Conservation (phyloP, 306 rosid genomes). For the Biancaea sappan region DNA sequence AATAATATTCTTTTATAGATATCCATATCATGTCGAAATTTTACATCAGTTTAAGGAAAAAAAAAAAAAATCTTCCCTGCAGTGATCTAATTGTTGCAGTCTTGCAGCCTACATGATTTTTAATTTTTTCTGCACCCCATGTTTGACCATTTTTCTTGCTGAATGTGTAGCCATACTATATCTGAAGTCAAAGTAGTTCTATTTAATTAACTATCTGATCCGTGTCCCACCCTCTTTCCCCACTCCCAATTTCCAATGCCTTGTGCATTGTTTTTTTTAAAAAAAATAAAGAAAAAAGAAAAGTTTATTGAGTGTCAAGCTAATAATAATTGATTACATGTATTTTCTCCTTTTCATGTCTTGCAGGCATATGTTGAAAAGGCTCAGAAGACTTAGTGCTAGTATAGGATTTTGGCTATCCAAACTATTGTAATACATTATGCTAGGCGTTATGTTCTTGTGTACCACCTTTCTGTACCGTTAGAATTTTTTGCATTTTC, state of each 20-base stretch:
- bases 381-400: slow-evolving; percentile 63
- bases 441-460: slow-evolving; percentile 11
- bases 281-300: too few species aligned
- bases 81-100: slow-evolving; percentile 12
- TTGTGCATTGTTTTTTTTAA: too few species aligned
- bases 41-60: too few species aligned
- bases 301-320: slow-evolving; percentile 9
- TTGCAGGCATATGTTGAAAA: slow-evolving; percentile 84
- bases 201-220: too few species aligned
- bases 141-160: not conserved
- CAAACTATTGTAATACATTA: slow-evolving; percentile 24
- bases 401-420: slow-evolving; percentile 31
- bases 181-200: slow-evolving; percentile 1
- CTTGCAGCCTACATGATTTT: not conserved
- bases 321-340: not conserved
- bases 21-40: not conserved
- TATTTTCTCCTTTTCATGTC: slow-evolving; percentile 16
- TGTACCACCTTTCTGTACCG: slow-evolving; percentile 34
- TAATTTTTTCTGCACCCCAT: slow-evolving; percentile 12
- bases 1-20: not conserved
- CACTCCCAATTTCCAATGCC: too few species aligned
- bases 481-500: not conserved
- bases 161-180: not conserved
- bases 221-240: too few species aligned
- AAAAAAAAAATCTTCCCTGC: slow-evolving; percentile 1